Base-by-base conservation (phyloP, 805 yeast species). In the Torulaspora microellipsoides region DNA sequence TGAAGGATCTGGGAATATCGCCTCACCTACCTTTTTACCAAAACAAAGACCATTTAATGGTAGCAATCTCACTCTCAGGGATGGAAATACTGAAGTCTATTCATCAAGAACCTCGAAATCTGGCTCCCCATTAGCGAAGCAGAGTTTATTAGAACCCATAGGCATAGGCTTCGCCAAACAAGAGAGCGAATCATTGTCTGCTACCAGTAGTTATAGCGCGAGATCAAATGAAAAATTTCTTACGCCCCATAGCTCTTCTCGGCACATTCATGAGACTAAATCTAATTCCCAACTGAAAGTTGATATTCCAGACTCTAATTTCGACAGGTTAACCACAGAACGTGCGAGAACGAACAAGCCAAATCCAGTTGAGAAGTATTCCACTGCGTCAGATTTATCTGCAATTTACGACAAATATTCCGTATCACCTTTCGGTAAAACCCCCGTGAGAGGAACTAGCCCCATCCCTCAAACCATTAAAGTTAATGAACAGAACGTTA, bases 371-470 rank as follows among this genome's bases (percentile, higher is more conserved):
- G 40, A 32, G 4, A 43, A 47, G 20, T 31, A 43, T 23, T 36
- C 46, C 9, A 34, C 34, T 14, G 46, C 46, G 2, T 39, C 48
- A 1, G 53, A 45, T 15, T 37, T 56, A 28, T 51, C 53, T 20
- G 50, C 48, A 15, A 44, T 56, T 25, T 56, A 54, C 31, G 56
- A 53, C 42, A 48, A 51, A 28, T 51, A 51, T 29, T 44, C 55
- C 4, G 41, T 31, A n/a, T 47, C 53, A 14, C 55, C 55, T 8
- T 51, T 51, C 31, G 51, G 51, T 11, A 37, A 44, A 38, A 32
- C 41, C 2, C 32, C 32, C 6, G 37, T 15, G 12, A 32, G 31
- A 20, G 30, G 28, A 28, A 31, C 32, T 20, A 46, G 42, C 25
- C 51, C 47, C 9, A 35, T 27, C 3, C 30, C 48, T 11, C 51